phyloP scores from a whole-genome alignment of 345 rosid species.

The Dovyalis caffra region DNA sequence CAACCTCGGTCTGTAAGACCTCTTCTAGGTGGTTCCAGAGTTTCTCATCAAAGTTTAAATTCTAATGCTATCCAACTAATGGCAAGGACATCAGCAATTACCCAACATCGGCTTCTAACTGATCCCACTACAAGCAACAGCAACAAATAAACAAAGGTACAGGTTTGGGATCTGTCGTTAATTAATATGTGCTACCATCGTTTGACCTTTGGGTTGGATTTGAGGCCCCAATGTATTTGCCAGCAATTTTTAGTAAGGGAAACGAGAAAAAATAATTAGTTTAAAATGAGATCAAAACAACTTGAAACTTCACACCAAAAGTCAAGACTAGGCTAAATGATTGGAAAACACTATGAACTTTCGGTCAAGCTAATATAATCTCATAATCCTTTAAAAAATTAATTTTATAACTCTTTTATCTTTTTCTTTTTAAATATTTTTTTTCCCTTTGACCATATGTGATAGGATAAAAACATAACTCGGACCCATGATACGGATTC shows the following conservation, averaged over 20 bases:
- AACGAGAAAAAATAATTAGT: background rate
- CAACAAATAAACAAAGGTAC: background rate
- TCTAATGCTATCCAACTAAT: background rate
- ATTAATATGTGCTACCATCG: background rate
- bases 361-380: too few relatives aligned
- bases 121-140: background rate
- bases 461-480: too few relatives aligned
- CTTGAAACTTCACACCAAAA: background rate
- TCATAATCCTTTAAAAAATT: too few relatives aligned
- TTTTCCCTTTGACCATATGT: too few relatives aligned
- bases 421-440: too few relatives aligned
- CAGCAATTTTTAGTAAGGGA: background rate
- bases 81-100: background rate
- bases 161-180: background rate
- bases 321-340: too few relatives aligned
- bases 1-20: background rate
- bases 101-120: background rate
- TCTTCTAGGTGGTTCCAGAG: background rate
- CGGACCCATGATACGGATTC: too few relatives aligned
- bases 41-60: background rate
- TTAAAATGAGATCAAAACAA: background rate
- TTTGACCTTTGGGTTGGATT: background rate
- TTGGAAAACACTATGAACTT: too few relatives aligned
- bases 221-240: background rate
- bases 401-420: too few relatives aligned